phyloP scores from a whole-genome alignment of 768 basidiomycete species.

The Inosperma sp. region DNA sequence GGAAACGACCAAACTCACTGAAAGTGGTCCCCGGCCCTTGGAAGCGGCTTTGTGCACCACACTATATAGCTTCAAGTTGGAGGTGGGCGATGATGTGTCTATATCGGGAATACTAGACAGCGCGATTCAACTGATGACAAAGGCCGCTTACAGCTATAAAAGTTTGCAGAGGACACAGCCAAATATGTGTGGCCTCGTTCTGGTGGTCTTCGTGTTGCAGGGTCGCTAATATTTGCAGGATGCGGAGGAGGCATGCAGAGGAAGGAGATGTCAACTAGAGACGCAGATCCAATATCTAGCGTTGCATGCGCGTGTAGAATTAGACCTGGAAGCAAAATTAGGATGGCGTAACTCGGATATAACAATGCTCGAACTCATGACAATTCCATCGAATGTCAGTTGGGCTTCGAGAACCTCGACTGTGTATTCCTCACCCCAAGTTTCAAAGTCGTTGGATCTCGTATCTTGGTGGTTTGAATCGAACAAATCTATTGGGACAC shows the following conservation, averaged over 20 bases:
- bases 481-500: constrained; percentile 31
- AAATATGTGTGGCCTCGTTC: constrained; percentile 39
- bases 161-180: constrained; percentile 51
- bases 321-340: not conserved
- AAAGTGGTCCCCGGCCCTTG: not conserved
- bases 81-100: constrained; percentile 38
- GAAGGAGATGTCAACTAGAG: not conserved
- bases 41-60: constrained; percentile 20
- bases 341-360: not conserved
- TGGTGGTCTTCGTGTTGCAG: constrained; percentile 1
- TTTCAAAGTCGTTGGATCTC: constrained; percentile 42
- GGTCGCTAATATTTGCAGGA: constrained; percentile 19
- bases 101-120: constrained; percentile 2
- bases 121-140: not conserved
- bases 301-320: constrained; percentile 3
- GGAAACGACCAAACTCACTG: too few species aligned
- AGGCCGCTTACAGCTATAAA: constrained; percentile 50
- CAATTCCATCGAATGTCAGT: constrained; percentile 42
- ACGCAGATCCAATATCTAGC: constrained; percentile 6
- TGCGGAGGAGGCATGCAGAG: constrained; percentile 16
- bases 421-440: constrained; percentile 53
- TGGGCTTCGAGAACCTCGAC: constrained; percentile 62
- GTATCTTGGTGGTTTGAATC: constrained; percentile 24
- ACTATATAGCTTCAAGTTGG: constrained; percentile 35
- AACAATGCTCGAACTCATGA: constrained; percentile 36